Base-by-base conservation (phyloP, 1,284 basidiomycete genomes). In the Tylopilus orsonianus region DNA sequence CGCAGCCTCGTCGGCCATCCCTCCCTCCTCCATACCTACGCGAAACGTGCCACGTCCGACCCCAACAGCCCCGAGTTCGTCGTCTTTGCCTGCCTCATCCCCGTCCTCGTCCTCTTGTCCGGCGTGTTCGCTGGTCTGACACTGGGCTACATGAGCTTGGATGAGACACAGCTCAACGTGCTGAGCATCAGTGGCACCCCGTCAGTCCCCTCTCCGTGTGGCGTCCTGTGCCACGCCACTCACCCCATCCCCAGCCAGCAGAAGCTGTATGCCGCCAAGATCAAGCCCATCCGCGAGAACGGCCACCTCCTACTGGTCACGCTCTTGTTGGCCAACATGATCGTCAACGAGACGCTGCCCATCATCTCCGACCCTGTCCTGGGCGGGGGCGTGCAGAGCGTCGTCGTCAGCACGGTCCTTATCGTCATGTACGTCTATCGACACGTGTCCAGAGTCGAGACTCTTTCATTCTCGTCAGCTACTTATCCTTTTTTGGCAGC, bases 81-180 rank as follows among this genome's bases (percentile, higher is more conserved):
- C 30, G 22, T 65, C 42, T 69, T 67, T 33, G 63, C 65, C 10
- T 68, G 62, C 44, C 63, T 65, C 48, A 79, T 81, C 29, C 79
- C 80, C 20, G 60, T 81, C 20, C 72, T 81, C 30, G 80, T 82
- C 35, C 53, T 74, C 8, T 57, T 81, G 33, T 78, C 75, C 12
- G 80, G 80, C 49, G 61, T 81, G 8, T 82, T 87, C 74, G 85
- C 86, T 59, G 86, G 83, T 66, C 72, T 92, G 56, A 91, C 90
- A 51, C 72, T 90, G 43, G 93, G 93, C 9, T 95, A 95, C 68
- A 94, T 96, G 90, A 91, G 87, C 59, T 78, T 96, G 59, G 93
- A 95, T 70, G 89, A 90, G 69, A 96, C 93, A 18, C 92, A 95
- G 74, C 77, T 96, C 32, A 86, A 89, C 61, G 93, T 96, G 2